Conservation (phyloP, 192 early-diverging fungal species). For the Linnemannia elongata region DNA sequence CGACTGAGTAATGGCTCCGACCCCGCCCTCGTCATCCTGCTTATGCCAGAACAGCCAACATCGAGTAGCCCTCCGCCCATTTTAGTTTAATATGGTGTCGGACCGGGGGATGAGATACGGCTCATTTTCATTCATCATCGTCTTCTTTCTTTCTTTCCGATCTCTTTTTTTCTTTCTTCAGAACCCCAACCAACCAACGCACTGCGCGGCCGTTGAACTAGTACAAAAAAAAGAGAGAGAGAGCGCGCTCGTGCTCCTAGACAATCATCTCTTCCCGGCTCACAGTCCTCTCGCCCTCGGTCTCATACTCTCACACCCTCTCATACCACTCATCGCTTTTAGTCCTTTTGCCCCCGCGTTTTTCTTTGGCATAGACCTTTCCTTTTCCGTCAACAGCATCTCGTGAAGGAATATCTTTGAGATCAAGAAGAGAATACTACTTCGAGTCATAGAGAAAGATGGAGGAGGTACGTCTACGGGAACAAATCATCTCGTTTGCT, state of each 20-base stretch:
- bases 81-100: background rate
- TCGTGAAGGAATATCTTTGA: background rate
- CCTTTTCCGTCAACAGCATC: background rate
- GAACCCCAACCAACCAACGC: background rate
- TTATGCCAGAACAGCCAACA: background rate
- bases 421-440: background rate
- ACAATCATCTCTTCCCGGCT: background rate
- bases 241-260: background rate
- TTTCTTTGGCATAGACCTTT: background rate
- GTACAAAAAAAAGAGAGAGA: background rate
- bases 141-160: background rate
- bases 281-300: background rate
- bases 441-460: background rate
- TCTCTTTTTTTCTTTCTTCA: background rate
- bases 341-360: background rate
- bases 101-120: background rate
- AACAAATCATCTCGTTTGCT: conserved; percentile 5
- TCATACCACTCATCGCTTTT: background rate
- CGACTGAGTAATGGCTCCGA: background rate
- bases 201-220: conserved; percentile 1
- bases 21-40: background rate
- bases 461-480: background rate
- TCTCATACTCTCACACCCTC: no score
- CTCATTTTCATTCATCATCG: background rate
- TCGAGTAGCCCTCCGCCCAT: background rate